Conservation (phyloP, 2,329 filamentous ascomycete species). For the Chaetomiaceae sp. region DNA sequence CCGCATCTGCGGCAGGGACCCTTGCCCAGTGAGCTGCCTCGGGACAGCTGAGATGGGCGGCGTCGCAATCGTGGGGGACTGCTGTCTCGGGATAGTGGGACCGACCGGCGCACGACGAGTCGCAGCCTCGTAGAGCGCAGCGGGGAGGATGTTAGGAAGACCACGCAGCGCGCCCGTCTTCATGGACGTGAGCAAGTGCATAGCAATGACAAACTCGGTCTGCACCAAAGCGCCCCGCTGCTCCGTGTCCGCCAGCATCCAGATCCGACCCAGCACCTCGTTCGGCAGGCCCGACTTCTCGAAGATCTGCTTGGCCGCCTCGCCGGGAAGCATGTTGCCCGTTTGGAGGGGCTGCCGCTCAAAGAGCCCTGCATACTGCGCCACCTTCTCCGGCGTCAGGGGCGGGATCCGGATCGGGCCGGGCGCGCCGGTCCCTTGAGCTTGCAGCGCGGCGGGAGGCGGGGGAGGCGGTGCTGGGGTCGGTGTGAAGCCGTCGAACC, state of each 20-base stretch:
- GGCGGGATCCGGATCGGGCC: slow-evolving; percentile 81
- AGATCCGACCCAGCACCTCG: slow-evolving; percentile 87
- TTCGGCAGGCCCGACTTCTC: slow-evolving; percentile 87
- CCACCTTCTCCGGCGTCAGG: slow-evolving; percentile 78
- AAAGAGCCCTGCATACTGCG: slow-evolving; percentile 84
- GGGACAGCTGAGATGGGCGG: slow-evolving; percentile 64
- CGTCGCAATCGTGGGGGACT: slow-evolving; percentile 45
- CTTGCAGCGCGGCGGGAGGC: slow-evolving; percentile 38
- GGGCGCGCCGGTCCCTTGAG: slow-evolving; percentile 54
- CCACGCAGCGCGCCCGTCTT: slow-evolving; percentile 76
- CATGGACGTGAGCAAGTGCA: slow-evolving; percentile 91
- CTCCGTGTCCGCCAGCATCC: slow-evolving; percentile 90
- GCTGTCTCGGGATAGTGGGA: slow-evolving; percentile 34
- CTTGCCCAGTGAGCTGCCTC: slow-evolving; percentile 69
- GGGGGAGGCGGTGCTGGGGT: slow-evolving; percentile 37
- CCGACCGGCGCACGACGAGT: slow-evolving; percentile 55
- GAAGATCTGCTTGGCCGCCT: slow-evolving; percentile 88
- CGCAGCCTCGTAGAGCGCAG: slow-evolving; percentile 85
- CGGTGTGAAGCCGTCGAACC: slow-evolving; percentile 71
- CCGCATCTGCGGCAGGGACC: slow-evolving; percentile 53
- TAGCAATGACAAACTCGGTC: slow-evolving; percentile 95
- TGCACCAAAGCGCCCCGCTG: slow-evolving; percentile 79
- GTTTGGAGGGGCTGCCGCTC: slow-evolving; percentile 77
- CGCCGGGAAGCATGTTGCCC: slow-evolving; percentile 68
- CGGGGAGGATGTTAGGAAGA: slow-evolving; percentile 73